Percentiles rank a stretch among this genome's conserved stretches.
These are phyloP conservation scores for Ophiocordyceps unilateralis DNA, from an alignment of 2,329 filamentous ascomycete genomes.

Conservation along the genomic window DNA sequence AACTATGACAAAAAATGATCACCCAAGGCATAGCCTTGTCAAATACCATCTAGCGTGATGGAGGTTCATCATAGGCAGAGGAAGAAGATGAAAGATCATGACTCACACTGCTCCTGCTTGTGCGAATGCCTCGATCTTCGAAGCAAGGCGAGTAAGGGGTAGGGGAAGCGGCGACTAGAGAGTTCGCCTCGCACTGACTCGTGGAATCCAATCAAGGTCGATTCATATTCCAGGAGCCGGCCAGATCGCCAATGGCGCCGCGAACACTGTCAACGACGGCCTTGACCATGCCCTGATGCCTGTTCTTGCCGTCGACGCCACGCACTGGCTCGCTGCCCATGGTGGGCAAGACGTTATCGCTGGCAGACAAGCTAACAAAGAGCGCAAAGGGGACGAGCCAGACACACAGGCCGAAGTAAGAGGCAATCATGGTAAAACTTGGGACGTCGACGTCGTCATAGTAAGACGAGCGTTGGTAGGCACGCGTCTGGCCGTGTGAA, in stretches of 20 bases:
- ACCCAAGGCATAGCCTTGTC: constrained; percentile 18
- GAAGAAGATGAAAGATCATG: neutral
- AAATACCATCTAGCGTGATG: constrained; percentile 31
- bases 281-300: constrained; percentile 49
- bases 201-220: constrained; percentile 4
- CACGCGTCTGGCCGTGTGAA: constrained; percentile 41
- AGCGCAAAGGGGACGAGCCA: constrained; percentile 93
- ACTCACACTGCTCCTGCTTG: constrained; percentile 1
- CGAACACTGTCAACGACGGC: constrained; percentile 42
- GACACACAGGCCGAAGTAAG: constrained; percentile 89
- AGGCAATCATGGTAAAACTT: constrained; percentile 83
- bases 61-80: constrained; percentile 20
- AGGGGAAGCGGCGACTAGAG: too few species aligned
- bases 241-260: constrained; percentile 31
- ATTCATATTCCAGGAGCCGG: constrained; percentile 10
- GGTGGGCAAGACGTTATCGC: constrained; percentile 85
- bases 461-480: constrained; percentile 41
- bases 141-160: neutral
- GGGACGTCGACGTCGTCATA: constrained; percentile 51
- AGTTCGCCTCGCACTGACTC: too few species aligned
- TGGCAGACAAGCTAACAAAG: constrained; percentile 85
- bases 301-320: constrained; percentile 27
- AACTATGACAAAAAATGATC: constrained; percentile 17
- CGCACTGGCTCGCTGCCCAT: constrained; percentile 53
- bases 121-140: neutral